Conservation (phyloP, 2,329 filamentous ascomycete species). For the Claviceps capensis region DNA sequence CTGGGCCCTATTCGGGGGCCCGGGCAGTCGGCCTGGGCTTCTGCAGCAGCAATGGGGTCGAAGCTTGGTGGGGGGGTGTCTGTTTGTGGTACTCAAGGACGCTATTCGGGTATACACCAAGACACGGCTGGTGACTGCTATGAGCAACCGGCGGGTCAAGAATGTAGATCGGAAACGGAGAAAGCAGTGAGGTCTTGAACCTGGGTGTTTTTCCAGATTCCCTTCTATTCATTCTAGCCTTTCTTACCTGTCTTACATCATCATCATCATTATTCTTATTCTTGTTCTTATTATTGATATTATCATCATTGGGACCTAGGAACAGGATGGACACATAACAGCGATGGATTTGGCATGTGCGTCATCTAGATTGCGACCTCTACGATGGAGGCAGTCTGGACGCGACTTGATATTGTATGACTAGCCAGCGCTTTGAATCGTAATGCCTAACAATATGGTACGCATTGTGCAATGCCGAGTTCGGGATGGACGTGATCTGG, state of each 20-base stretch:
- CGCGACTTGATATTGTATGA: not conserved
- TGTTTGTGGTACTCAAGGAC: slow-evolving; percentile 76
- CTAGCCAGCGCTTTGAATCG: not conserved
- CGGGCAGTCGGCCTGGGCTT: slow-evolving; percentile 42
- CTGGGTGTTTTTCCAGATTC: not conserved
- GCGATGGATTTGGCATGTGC: not conserved
- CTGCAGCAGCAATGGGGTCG: slow-evolving; percentile 79
- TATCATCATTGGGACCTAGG: no score
- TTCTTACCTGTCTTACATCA: not conserved
- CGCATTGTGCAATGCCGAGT: no score
- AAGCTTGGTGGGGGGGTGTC: slow-evolving; percentile 74
- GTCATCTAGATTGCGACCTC: not conserved
- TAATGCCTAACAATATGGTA: no score
- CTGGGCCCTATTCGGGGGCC: slow-evolving; percentile 10
- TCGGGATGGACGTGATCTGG: no score
- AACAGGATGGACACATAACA: no score
- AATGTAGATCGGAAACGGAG: slow-evolving; percentile 29
- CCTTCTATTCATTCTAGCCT: not conserved
- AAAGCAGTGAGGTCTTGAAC: not conserved
- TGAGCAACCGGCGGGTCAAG: slow-evolving; percentile 38
- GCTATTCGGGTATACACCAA: slow-evolving; percentile 48
- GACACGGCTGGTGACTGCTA: slow-evolving; percentile 44
- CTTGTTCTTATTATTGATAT: no score
- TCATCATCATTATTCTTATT: no score
- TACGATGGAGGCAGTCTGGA: not conserved